A percentile compares a stretch with the other conserved stretches of the same genome.
phyloP scores from a whole-genome alignment of 805 yeast genomes.

The Metschnikowia sp. region DNA sequence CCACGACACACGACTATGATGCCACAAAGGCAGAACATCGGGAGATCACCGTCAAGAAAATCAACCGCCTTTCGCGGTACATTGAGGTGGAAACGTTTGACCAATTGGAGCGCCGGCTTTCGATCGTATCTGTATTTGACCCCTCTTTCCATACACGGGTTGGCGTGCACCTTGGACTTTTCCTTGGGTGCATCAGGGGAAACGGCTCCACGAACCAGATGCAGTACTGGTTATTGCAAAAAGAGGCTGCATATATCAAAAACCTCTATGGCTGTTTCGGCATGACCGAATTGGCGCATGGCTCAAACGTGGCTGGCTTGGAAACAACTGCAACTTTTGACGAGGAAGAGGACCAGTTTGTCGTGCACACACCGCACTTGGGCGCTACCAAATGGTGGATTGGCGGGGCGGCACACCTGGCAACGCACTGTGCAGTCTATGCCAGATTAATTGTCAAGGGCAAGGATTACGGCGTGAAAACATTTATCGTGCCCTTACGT shows the following conservation, averaged over 20 bases:
- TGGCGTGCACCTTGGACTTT: conserved; percentile 86
- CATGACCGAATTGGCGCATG: conserved; percentile 62
- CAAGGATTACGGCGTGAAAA: conserved; percentile 87
- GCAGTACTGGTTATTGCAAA: conserved; percentile 73
- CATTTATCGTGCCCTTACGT: conserved; percentile 87
- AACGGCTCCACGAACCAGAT: conserved; percentile 85
- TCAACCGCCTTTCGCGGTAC: conserved; percentile 58
- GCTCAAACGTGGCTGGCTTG: conserved; percentile 84
- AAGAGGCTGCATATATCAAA: conserved; percentile 58
- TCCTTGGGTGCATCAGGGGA: conserved; percentile 77
- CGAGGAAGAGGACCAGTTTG: conserved; percentile 58
- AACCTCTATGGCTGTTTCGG: conserved; percentile 64
- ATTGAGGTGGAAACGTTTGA: conserved; percentile 49
- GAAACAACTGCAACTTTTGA: conserved; percentile 91
- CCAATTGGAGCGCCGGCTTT: conserved; percentile 55
- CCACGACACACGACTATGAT: conserved; percentile 56
- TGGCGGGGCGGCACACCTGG: conserved; percentile 95
- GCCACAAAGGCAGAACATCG: conserved; percentile 54
- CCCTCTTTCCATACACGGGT: conserved; percentile 78
- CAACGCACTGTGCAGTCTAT: conserved; percentile 81
- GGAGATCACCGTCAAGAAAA: conserved; percentile 56
- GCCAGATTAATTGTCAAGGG: conserved; percentile 81
- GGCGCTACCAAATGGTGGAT: conserved; percentile 99
- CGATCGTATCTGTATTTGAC: conserved; percentile 62
- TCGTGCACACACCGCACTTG: conserved; percentile 80